Evolutionary conservation across 495 filamentous ascomycete species (phyloP), one percentile per base, ranked within the genome.

Genomic region (Annulohypoxylon stygium): DNA sequence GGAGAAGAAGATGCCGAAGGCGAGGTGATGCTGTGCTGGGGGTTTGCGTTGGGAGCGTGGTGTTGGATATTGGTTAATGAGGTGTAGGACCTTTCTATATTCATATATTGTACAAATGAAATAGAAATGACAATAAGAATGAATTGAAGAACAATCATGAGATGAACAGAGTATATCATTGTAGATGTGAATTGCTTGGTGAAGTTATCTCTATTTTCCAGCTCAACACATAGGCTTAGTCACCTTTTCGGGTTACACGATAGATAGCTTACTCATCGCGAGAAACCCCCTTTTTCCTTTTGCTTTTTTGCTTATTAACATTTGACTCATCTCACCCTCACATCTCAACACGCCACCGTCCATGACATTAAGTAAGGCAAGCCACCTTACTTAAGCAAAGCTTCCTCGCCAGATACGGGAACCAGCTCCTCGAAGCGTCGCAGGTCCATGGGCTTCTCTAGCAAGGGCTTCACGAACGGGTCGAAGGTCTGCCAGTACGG

Each of bases 401-500:
- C 82, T 58, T 76, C 79, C 36, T 85, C 84, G 48, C 83, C 82
- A 30, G 78, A 59, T 47, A 72, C 78, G 8, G 85, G 82, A 60
- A 83, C 84, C 41, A 89, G 75, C 79, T 92, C 90, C 79, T 90
- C 86, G 80, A 86, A 86, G 7, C 90, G 78, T n/a, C 87, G 72
- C 66, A 91, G 74, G 75, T 91, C 89, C 88, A 90, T 90, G n/a
- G 84, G 81, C 78, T 84, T 85, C 75, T 90, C 89, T 48, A 92
- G 78, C 62, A 92, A 73, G 33, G 89, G 90, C 59, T 88, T 81
- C 9, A 91, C 88, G 71, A 91, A 90, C 6, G 88, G 86, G 73
- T 90, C 88, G 70, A 92, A 92, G 10, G 89, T 90, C 85, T 90
- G 86, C 88, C 88, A 90, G 83, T 92, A 91, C 0, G 88, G 88